Base-by-base conservation (phyloP, 257 asterid genomes). In the Salvia splendens region DNA sequence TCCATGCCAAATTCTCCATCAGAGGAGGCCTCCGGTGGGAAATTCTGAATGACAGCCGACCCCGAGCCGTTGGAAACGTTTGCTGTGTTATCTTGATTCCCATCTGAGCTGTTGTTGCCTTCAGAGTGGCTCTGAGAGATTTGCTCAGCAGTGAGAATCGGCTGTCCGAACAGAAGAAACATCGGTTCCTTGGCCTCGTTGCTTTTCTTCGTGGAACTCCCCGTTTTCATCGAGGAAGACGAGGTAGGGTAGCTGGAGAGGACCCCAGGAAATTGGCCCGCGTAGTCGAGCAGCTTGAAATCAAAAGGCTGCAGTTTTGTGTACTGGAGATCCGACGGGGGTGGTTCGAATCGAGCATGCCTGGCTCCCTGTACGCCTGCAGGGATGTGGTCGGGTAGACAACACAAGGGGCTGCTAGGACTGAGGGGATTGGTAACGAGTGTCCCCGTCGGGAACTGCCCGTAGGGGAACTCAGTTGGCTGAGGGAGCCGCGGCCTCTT, bases 291-390 rank as follows among this genome's bases (percentile, higher is more conserved):
- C 64, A 75, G 86, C 80, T 79, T 73, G 71, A 72, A 71, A 74
- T 79, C 79, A 12, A 80, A 78, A 0, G 89, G 86, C 38, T 75
- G 81, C 57, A 84, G 81, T 63, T 77, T 83, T 80, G 80, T 77
- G 78, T 73, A 67, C 30, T 73, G 88, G 71, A 75, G 79, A 70
- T 85, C 86, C 16, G 82, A 64, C 14, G 86, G 68, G 12, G 81
- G 60, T 64, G 73, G 68, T 73, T 83, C 80, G 17, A 75, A 77
- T 24, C 77, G 89, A 70, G 86, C 74, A 77, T 87, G 96, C 96
- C 96, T 89, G 96, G 95, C 88, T 87, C 96, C 96, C 96, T 89
- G 96, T 83, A 87, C 70, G 78, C 95, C 95, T 69, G 92, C 79
- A 68, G 84, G 71, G 35, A 81, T 72, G 80, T 73, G 75, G 79